These are phyloP conservation scores for Coemansia sp. DNA, from an alignment of 192 early-diverging fungal genomes.

Conservation along the genomic window DNA sequence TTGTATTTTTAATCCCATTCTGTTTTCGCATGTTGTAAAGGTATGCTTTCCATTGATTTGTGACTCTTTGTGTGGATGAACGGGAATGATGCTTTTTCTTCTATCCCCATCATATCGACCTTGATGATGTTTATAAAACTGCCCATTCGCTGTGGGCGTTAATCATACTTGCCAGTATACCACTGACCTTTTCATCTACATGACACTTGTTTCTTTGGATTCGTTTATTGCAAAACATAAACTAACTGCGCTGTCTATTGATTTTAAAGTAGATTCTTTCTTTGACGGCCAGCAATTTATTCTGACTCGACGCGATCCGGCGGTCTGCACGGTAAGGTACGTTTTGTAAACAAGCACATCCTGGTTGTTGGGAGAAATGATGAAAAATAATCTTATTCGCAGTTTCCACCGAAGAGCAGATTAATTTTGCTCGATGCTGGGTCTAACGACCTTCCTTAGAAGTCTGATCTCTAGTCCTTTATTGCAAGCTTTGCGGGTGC, in stretches of 20 bases:
- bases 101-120: constrained; percentile 50
- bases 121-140: constrained; percentile 34
- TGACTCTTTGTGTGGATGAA: not conserved
- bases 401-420: constrained; percentile 53
- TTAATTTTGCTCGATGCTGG: constrained; percentile 34
- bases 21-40: not conserved
- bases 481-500: not conserved
- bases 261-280: too few relatives aligned
- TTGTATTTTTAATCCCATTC: not conserved
- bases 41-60: not conserved
- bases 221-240: too few relatives aligned
- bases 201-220: not conserved
- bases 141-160: constrained; percentile 51
- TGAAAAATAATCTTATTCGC: constrained; percentile 46
- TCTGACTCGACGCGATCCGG: too few relatives aligned
- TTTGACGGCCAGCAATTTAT: too few relatives aligned
- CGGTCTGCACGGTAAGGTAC: not conserved
- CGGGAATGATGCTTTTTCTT: constrained; percentile 50
- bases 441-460: constrained; percentile 50
- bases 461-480: constrained; percentile 40
- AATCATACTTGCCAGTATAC: constrained; percentile 56
- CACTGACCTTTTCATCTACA: constrained; percentile 8
- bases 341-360: not conserved
- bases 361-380: constrained; percentile 13
- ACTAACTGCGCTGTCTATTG: too few relatives aligned